Conservation (phyloP, 2,329 filamentous ascomycete species). For the Xylariaceae sp. region DNA sequence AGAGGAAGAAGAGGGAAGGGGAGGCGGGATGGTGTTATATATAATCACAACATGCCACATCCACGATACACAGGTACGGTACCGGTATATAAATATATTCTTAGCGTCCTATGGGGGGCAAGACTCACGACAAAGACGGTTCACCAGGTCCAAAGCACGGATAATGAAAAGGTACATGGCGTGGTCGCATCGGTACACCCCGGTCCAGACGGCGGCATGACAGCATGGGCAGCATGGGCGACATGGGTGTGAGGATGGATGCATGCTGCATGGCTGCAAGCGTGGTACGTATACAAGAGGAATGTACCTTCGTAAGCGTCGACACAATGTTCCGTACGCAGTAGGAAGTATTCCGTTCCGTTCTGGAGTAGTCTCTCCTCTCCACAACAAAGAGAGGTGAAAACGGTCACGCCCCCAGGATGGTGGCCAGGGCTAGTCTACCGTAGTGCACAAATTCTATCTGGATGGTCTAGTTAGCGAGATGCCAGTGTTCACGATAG, state of each 20-base stretch:
- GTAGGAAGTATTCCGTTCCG: neutral
- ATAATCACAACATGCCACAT: constrained; percentile 1
- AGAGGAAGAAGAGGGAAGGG: constrained; percentile 17
- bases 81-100: neutral
- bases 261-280: constrained; percentile 3
- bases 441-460: too few species aligned
- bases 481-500: too few species aligned
- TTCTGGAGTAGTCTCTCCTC: neutral
- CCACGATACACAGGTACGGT: neutral
- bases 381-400: constrained; percentile 9
- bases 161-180: constrained; percentile 21
- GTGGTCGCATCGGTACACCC: constrained; percentile 20
- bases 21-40: constrained; percentile 27
- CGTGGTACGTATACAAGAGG: constrained; percentile 2
- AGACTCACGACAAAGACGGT: constrained; percentile 17
- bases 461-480: too few species aligned
- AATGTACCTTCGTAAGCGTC: neutral
- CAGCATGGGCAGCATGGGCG: constrained; percentile 6
- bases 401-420: constrained; percentile 20
- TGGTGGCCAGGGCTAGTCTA: constrained; percentile 19
- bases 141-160: constrained; percentile 7
- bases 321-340: neutral
- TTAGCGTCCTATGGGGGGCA: constrained; percentile 12
- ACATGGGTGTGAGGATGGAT: neutral
- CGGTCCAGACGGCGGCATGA: constrained; percentile 13